phyloP scores from a whole-genome alignment of 2,329 filamentous ascomycete genomes.

The Colletotrichum cuscutae region DNA sequence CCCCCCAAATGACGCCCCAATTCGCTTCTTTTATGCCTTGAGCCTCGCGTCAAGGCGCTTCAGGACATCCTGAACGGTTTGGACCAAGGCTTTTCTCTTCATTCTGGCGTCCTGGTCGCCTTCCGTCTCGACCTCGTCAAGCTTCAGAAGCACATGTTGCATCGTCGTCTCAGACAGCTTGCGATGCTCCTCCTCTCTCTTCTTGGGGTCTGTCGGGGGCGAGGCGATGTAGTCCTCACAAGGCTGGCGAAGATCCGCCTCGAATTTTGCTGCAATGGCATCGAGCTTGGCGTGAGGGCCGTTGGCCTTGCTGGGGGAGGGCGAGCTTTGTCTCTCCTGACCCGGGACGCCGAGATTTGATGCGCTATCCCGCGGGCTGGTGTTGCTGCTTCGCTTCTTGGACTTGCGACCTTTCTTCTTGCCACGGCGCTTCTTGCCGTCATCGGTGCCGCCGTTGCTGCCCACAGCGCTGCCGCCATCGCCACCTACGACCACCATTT shows the following conservation, averaged over 20 bases:
- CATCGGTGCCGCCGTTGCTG: conserved; percentile 38
- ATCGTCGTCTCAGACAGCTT: conserved; percentile 80
- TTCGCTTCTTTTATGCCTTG: neutral
- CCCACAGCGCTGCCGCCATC: conserved; percentile 41
- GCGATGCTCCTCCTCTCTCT: conserved; percentile 78
- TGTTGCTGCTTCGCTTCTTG: conserved; percentile 46
- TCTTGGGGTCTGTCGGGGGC: conserved; percentile 74
- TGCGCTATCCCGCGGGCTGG: conserved; percentile 56
- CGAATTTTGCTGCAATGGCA: conserved; percentile 73
- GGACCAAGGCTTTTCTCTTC: conserved; percentile 78
- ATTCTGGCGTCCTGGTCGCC: conserved; percentile 73
- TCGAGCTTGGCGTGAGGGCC: conserved; percentile 71
- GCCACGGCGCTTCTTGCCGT: conserved; percentile 49
- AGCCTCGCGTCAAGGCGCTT: conserved; percentile 67
- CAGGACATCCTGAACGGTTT: conserved; percentile 74
- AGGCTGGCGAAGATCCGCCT: conserved; percentile 71
- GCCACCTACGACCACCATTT: conserved; percentile 60
- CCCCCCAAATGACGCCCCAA: neutral
- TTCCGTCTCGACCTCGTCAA: conserved; percentile 80
- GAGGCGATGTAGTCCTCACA: conserved; percentile 69
- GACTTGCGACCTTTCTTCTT: conserved; percentile 48
- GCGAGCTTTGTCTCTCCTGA: conserved; percentile 48
- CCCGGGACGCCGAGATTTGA: conserved; percentile 47
- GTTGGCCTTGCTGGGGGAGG: conserved; percentile 47
- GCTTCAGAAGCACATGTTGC: conserved; percentile 79